Percentiles rank a stretch among this genome's conserved stretches.
Conservation (phyloP, 306 rosid genomes). For the Oemleria cerasiformis region DNA sequence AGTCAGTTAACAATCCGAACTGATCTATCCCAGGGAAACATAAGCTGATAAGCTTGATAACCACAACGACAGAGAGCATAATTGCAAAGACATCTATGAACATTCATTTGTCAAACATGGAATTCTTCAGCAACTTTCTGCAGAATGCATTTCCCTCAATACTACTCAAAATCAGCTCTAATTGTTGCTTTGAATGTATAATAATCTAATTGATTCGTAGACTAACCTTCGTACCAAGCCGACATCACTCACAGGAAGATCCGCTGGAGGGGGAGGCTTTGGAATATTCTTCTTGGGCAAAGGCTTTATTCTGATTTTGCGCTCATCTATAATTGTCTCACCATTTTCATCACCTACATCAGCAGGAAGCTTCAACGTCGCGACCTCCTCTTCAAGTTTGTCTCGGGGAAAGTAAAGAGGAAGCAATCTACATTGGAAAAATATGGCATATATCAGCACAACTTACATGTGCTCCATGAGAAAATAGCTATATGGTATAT, state of each 20-base stretch:
- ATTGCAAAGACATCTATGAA: neutral
- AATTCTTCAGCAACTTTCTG: neutral
- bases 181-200: neutral
- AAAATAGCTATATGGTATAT: neutral
- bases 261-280: constrained; percentile 54
- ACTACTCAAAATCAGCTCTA: neutral
- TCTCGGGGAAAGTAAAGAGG: constrained; percentile 98
- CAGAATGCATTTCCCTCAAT: neutral
- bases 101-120: neutral
- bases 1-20: constrained; percentile 10
- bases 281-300: constrained; percentile 65
- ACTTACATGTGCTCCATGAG: neutral
- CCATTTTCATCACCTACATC: constrained; percentile 99
- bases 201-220: neutral
- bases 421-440: constrained; percentile 62
- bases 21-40: too few relatives aligned
- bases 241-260: constrained; percentile 73
- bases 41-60: neutral
- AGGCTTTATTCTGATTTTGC: constrained; percentile 93
- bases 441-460: neutral
- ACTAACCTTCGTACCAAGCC: constrained; percentile 72
- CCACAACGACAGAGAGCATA: neutral
- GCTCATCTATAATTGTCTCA: constrained; percentile 87
- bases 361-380: constrained; percentile 84
- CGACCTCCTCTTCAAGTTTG: constrained; percentile 90